A percentile compares a stretch with the other conserved stretches of the same genome.
phyloP scores from a whole-genome alignment of 2,329 filamentous ascomycete species.

The Triangularia verruculosa region DNA sequence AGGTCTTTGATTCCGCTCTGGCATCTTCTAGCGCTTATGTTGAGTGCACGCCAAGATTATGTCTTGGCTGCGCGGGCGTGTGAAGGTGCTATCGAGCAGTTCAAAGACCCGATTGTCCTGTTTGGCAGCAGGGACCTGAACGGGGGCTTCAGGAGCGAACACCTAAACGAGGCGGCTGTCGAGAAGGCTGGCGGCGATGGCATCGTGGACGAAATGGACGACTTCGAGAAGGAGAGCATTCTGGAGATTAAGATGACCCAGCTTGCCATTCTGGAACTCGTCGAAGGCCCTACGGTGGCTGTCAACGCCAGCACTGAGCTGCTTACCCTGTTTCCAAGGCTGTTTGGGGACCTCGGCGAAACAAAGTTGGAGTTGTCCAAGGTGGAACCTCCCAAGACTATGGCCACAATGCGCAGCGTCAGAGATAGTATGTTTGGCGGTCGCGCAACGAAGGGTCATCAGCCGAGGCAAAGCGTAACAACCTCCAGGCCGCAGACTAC shows the following conservation, averaged over 20 bases:
- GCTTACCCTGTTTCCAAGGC: constrained; percentile 72
- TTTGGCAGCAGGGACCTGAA: constrained; percentile 59
- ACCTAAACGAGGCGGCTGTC: constrained; percentile 57
- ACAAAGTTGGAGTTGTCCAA: constrained; percentile 43
- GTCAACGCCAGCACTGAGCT: constrained; percentile 88
- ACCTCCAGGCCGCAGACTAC: constrained; percentile 42
- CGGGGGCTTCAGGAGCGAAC: constrained; percentile 58
- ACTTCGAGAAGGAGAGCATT: constrained; percentile 79
- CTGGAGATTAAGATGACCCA: constrained; percentile 97
- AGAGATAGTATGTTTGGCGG: constrained; percentile 77
- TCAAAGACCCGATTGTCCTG: constrained; percentile 66
- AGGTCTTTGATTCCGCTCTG: constrained; percentile 73
- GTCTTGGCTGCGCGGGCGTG: constrained; percentile 76
- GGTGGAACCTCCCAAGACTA: constrained; percentile 63
- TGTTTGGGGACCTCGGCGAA: constrained; percentile 65
- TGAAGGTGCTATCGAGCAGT: constrained; percentile 88
- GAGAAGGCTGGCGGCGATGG: constrained; percentile 41
- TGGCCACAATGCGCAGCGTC: constrained; percentile 67
- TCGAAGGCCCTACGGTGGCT: constrained; percentile 79
- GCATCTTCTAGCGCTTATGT: constrained; percentile 82
- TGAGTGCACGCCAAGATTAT: constrained; percentile 85
- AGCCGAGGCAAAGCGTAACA: constrained; percentile 37
- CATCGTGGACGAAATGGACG: constrained; percentile 75
- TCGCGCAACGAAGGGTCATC: constrained; percentile 44
- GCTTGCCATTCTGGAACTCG: constrained; percentile 74